Base-by-base conservation (phyloP, 2,329 filamentous ascomycete species). In the Truncatella angustata region DNA sequence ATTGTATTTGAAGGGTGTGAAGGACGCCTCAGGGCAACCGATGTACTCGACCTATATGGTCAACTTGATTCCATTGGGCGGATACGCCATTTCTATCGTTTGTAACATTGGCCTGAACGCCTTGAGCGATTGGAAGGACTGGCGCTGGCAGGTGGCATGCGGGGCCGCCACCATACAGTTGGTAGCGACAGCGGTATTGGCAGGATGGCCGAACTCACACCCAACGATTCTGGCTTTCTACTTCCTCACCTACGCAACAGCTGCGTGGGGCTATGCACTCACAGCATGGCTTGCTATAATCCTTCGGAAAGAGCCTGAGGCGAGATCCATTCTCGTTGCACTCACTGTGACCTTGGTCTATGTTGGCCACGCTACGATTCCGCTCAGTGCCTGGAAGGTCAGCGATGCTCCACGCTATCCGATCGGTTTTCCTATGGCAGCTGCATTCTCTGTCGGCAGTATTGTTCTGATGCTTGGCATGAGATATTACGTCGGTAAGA, bases 341-440 rank as follows among this genome's bases (percentile, higher is more conserved):
- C 40, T 70, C 5, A 69, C 69, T 0, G 66, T 72, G n/a, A 72
- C 66, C 5, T 53, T 72, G 3, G 69, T 72, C 1, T 72, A 72
- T 26, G 55, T 70, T 2, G 70, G 70, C 0, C 69, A 72, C 14
- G 69, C 69, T 2, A 72, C 70, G 0, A 70, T 71, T 3, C 70
- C 70, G 0, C 59, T 72, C 24, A 60, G 70, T 0, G 68, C 66
- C 0, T 72, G 68, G 49, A 62, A 65, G 18, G 68, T 69, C 0
- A 58, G 61, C 0, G 69, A 72, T 39, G 62, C 69, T 1, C 69
- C 70, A 0, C 54, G 56, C 3, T 72, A 71, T 34, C 67, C 69
- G 0, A 61, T 72, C 4, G 70, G 70, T 4, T 72, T 72, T 48
- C 69, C 70, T 1, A 54, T 72, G 1, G 61, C 65, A 0, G 66